Evolutionary conservation across 208 protist genomes (phyloP), one percentile per base, ranked within the genome.

Genomic region (Porcisia hertigi): DNA sequence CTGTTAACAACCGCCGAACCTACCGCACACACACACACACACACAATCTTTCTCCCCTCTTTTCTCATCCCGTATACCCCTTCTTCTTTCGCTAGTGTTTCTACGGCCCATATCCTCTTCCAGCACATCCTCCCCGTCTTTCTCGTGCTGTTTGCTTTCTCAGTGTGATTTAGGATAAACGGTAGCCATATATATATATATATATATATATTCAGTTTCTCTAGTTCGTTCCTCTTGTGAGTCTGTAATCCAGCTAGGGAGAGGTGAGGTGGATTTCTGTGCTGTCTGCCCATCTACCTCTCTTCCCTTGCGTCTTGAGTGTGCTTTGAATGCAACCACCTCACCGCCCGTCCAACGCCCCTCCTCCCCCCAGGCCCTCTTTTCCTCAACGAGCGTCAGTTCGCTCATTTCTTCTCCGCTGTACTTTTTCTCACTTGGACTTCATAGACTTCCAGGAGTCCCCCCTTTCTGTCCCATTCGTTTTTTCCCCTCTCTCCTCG

Each of bases 91-190:
- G 30, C 30, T 30, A 30, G 30, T 30, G 62, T 9, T 81, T 57
- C 34, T 3, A 30, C 41, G 63, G 14, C 30, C 11, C 54, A 18
- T 36, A 4, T 57, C 9, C 30, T 62, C 25, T 79, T 52, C 41
- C 65, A 70, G 18, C 69, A 30, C 41, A 16, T 41, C 57, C 45
- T 76, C 45, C 45, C 49, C 18, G n/a, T 76, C 20, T 57, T 60
- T 57, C 8, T 63, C 36, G 69, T 76, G 58, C 71, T 63, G 60
- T 78, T 77, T 66, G 73, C 58, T 79, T 79, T 66, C 34, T 8
- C 20, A 23, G 11, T n/a, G 25, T 73, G 53, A 45, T 30, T 8
- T 60, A 18, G 52, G 16, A 30, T 73, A 49, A 18, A 41, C 30
- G 66, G 39, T 23, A 71, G n/a, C 3, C 7, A 39, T 16, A n/a